Conservation (phyloP, 371 early-diverging fungal genomes). For the Mortierella sp. region DNA sequence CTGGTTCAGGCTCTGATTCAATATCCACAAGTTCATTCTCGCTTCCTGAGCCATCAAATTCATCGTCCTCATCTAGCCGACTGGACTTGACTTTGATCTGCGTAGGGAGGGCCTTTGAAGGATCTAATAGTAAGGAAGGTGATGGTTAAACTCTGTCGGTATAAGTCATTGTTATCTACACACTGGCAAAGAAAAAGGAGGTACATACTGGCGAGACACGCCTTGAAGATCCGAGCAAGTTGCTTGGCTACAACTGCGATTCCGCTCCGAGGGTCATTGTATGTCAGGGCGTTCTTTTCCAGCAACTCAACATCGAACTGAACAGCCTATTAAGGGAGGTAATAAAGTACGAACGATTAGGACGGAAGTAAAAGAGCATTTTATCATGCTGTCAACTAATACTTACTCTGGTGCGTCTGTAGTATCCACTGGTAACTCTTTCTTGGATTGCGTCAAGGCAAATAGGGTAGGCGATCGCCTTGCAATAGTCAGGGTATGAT, state of each 20-base stretch:
- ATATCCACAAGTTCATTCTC: conserved; percentile 46
- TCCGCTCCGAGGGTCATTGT: conserved; percentile 73
- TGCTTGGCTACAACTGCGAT: conserved; percentile 71
- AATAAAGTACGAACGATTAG: conserved; percentile 16
- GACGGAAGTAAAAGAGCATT: neutral
- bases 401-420: conserved; percentile 70
- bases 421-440: conserved; percentile 70
- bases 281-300: conserved; percentile 76
- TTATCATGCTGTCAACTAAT: neutral
- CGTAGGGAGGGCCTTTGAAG: conserved; percentile 62
- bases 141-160: neutral
- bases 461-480: conserved; percentile 78
- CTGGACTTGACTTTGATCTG: conserved; percentile 35
- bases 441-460: conserved; percentile 72
- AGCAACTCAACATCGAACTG: conserved; percentile 77
- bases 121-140: conserved; percentile 43
- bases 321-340: conserved; percentile 61
- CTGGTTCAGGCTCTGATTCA: conserved; percentile 60
- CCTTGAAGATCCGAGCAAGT: conserved; percentile 70
- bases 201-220: conserved; percentile 63
- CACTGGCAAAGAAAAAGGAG: neutral
- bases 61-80: conserved; percentile 56
- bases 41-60: conserved; percentile 49
- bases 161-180: neutral
- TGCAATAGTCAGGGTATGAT: conserved; percentile 74